Conservation (phyloP, 164 flowering plant species). For the Echeveria elegans region DNA sequence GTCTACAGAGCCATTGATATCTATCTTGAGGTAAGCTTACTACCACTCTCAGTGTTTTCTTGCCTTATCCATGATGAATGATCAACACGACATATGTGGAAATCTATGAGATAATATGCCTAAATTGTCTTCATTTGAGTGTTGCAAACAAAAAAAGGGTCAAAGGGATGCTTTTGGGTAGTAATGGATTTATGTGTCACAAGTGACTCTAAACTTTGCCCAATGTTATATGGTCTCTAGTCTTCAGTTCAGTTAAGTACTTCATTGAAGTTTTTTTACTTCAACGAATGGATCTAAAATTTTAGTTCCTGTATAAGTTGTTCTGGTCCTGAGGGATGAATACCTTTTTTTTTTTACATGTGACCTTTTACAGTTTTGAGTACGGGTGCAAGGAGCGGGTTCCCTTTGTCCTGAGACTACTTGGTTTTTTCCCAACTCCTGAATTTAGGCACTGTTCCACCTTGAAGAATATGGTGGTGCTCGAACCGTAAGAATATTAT, state of each 20-base stretch:
- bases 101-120: background rate
- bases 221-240: background rate
- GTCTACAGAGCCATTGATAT: constrained; percentile 79
- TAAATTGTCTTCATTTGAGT: background rate
- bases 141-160: background rate
- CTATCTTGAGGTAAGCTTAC: constrained; percentile 47
- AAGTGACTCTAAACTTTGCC: background rate
- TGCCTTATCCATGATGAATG: constrained; percentile 6
- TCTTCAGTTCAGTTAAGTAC: background rate
- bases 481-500: too few relatives aligned
- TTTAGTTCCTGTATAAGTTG: background rate
- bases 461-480: too few relatives aligned
- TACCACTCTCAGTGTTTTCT: background rate
- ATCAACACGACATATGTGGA: background rate
- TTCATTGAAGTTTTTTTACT: too few relatives aligned
- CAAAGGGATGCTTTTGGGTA: constrained; percentile 6
- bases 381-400: background rate
- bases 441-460: too few relatives aligned
- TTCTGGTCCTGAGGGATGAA: background rate
- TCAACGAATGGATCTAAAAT: too few relatives aligned
- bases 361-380: background rate
- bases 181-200: background rate
- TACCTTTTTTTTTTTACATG: background rate
- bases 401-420: background rate
- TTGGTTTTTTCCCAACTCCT: too few relatives aligned